Evolutionary conservation across 306 rosid genomes (phyloP).

Genomic region (Casuarina equisetifolia): DNA sequence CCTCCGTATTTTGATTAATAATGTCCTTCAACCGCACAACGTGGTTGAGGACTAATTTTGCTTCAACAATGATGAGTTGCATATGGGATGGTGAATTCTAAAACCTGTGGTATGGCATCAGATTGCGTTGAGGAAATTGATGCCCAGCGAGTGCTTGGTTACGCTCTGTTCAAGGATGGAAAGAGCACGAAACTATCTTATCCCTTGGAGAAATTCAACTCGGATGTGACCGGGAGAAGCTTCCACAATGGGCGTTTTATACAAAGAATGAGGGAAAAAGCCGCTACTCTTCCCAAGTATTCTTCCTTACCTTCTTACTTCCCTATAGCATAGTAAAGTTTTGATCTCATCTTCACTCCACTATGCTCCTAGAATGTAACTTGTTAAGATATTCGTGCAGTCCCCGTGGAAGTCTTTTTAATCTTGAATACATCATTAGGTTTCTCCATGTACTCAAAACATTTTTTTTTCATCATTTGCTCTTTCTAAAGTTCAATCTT

Average conservation of each 20-base stretch:
- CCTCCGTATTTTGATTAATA: background rate
- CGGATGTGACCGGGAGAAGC: conserved; percentile 73
- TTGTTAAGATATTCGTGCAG: background rate
- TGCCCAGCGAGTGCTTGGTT: conserved; percentile 65
- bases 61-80: background rate
- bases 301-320: background rate
- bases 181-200: conserved; percentile 46
- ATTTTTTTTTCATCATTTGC: background rate
- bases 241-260: conserved; percentile 82
- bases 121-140: conserved; percentile 72
- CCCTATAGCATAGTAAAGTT: background rate
- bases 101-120: conserved; percentile 26
- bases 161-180: conserved; percentile 67
- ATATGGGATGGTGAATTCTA: background rate
- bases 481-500: background rate
- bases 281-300: conserved; percentile 55
- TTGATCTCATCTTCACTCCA: background rate
- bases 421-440: background rate
- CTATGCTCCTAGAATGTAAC: background rate
- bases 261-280: conserved; percentile 66
- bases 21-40: background rate
- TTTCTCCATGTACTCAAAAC: background rate
- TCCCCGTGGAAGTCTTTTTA: no score
- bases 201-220: conserved; percentile 56
- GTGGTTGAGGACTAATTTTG: background rate